Conservation (phyloP, 495 filamentous ascomycete genomes). For the Aspergillus diversus region DNA sequence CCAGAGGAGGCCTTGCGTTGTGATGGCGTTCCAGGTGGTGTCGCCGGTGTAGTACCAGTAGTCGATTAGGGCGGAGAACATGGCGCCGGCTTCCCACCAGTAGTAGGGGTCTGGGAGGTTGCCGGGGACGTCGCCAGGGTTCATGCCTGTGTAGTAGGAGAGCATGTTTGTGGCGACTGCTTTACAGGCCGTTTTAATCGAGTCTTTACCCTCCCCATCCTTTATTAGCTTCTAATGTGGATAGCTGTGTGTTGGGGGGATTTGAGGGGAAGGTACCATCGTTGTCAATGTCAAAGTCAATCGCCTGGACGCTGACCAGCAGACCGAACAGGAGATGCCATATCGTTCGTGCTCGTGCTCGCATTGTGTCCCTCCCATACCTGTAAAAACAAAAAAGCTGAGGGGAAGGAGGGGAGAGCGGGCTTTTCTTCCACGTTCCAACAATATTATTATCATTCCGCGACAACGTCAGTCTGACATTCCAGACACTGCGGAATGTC, state of each 20-base stretch:
- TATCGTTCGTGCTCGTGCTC: neutral
- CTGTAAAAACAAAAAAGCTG: neutral
- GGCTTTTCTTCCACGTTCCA: neutral
- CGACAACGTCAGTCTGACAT: conserved; percentile 13
- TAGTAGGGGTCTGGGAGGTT: conserved; percentile 78
- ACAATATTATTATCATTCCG: conserved; percentile 9
- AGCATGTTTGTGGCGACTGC: conserved; percentile 52
- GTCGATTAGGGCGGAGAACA: conserved; percentile 77
- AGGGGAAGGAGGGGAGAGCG: neutral
- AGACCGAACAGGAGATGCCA: conserved; percentile 20
- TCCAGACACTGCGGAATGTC: conserved; percentile 16
- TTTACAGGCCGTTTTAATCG: conserved; percentile 50
- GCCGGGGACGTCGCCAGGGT: conserved; percentile 69
- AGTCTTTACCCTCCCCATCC: conserved; percentile 34
- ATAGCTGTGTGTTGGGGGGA: neutral
- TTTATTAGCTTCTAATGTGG: neutral
- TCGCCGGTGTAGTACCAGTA: conserved; percentile 87
- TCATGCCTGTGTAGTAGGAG: conserved; percentile 70
- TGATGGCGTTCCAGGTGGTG: conserved; percentile 68
- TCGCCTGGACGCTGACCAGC: conserved; percentile 23
- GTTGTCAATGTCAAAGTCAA: conserved; percentile 28
- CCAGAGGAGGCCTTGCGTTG: conserved; percentile 66
- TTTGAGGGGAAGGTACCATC: conserved; percentile 13
- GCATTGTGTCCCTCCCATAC: conserved; percentile 18
- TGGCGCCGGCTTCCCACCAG: conserved; percentile 81